Evolutionary conservation across 805 yeast genomes (phyloP).

Genomic region (Tetrapisispora arboricola): DNA sequence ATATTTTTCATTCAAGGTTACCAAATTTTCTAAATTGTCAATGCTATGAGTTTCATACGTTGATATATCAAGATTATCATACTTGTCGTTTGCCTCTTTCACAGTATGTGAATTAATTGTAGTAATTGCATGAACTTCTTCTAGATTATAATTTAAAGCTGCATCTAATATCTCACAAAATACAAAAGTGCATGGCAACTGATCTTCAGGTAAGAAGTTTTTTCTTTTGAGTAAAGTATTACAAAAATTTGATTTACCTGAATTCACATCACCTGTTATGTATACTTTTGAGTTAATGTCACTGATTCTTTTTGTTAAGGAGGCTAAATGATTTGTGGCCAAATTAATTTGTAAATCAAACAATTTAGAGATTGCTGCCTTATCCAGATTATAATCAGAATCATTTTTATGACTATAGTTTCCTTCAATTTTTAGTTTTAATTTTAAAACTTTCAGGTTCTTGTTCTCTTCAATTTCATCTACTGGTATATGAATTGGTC

Average conservation of each 20-base stretch:
- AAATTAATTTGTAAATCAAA: slow-evolving; percentile 58
- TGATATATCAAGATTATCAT: slow-evolving; percentile 42
- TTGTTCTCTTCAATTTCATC: slow-evolving; percentile 24
- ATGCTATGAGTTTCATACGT: slow-evolving; percentile 52
- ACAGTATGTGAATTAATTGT: slow-evolving; percentile 33
- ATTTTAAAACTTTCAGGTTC: slow-evolving; percentile 19
- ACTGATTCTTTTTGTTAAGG: slow-evolving; percentile 73
- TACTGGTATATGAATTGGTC: slow-evolving; percentile 59
- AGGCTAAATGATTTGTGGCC: slow-evolving; percentile 54
- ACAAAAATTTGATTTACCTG: slow-evolving; percentile 95
- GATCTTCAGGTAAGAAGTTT: slow-evolving; percentile 78
- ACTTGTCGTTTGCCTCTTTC: slow-evolving; percentile 20
- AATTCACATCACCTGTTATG: slow-evolving; percentile 92
- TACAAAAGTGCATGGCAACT: slow-evolving; percentile 93
- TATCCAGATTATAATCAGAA: slow-evolving; percentile 43
- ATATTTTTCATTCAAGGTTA: slow-evolving; percentile 61
- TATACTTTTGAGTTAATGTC: slow-evolving; percentile 90
- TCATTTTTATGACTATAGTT: slow-evolving; percentile 23
- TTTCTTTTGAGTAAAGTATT: slow-evolving; percentile 73
- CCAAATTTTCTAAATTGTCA: slow-evolving; percentile 54
- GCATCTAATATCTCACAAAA: slow-evolving; percentile 92
- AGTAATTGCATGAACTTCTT: slow-evolving; percentile 89
- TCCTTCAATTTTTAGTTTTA: slow-evolving; percentile 22
- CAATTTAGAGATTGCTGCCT: slow-evolving; percentile 55
- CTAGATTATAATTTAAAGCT: slow-evolving; percentile 57